Percentiles rank a stretch among this genome's conserved stretches.
Evolutionary conservation across 2,329 filamentous ascomycete species (phyloP).

Genomic region (Metarhizium album): DNA sequence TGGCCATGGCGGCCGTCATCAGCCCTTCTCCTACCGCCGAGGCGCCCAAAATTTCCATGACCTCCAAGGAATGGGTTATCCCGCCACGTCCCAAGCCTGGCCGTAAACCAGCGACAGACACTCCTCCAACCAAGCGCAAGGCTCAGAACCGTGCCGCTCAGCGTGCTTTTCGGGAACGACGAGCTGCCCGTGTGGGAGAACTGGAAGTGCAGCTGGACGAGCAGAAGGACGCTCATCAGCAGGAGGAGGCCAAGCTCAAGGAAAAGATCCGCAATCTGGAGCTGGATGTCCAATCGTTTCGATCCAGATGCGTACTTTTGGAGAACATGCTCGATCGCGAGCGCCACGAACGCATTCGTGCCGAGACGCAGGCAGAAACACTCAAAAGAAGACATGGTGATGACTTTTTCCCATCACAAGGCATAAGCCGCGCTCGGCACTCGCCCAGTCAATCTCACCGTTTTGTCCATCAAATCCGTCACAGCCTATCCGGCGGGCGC

Average conservation of each 20-base stretch:
- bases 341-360: slow-evolving; percentile 35
- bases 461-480: slow-evolving; percentile 15
- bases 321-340: slow-evolving; percentile 54
- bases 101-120: slow-evolving; percentile 87
- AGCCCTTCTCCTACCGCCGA: slow-evolving; percentile 29
- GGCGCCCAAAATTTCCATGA: slow-evolving; percentile 47
- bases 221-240: slow-evolving; percentile 45
- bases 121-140: slow-evolving; percentile 85
- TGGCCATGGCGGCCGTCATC: slow-evolving; percentile 38
- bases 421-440: slow-evolving; percentile 15
- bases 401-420: slow-evolving; percentile 17
- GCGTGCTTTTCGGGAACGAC: slow-evolving; percentile 77
- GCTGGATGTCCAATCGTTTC: slow-evolving; percentile 55
- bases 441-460: slow-evolving; percentile 18
- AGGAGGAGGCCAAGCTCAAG: slow-evolving; percentile 45
- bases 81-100: slow-evolving; percentile 81
- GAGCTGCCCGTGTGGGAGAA: slow-evolving; percentile 74
- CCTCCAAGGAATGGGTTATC: slow-evolving; percentile 77
- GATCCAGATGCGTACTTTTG: slow-evolving; percentile 48
- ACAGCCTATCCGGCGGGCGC: slow-evolving; percentile 17
- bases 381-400: slow-evolving; percentile 22
- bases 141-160: slow-evolving; percentile 90
- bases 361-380: slow-evolving; percentile 29
- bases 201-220: slow-evolving; percentile 57
- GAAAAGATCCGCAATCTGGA: slow-evolving; percentile 51